Conservation (phyloP, 176 grass and related monocot species). For the Calamus simplicifolius region DNA sequence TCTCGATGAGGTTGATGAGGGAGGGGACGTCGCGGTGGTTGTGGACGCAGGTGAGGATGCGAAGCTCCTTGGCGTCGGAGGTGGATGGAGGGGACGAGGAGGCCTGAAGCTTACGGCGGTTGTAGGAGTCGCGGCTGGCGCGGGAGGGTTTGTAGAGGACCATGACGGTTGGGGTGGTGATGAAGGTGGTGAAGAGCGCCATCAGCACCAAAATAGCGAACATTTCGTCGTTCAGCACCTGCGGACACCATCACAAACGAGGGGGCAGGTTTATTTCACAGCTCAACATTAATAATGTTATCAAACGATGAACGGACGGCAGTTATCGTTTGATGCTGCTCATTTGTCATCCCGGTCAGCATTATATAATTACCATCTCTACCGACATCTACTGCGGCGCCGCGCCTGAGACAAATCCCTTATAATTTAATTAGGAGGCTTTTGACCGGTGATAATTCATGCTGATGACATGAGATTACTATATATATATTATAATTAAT, state of each 20-base stretch:
- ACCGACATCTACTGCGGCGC: too few species aligned
- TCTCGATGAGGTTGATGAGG: constrained; percentile 75
- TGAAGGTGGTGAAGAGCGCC: constrained; percentile 84
- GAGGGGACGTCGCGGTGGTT: constrained; percentile 50
- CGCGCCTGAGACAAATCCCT: too few species aligned
- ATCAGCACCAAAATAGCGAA: constrained; percentile 83
- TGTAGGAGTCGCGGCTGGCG: constrained; percentile 3
- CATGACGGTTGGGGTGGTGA: constrained; percentile 77
- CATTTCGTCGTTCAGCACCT: constrained; percentile 81
- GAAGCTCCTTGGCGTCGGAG: constrained; percentile 41
- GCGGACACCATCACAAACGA: neutral
- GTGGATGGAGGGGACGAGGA: constrained; percentile 38
- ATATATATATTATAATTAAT: too few species aligned
- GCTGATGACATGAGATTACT: too few species aligned
- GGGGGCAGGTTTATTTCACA: too few species aligned
- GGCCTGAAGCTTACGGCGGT: constrained; percentile 62
- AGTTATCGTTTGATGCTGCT: too few species aligned
- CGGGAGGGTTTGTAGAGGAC: constrained; percentile 85
- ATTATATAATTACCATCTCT: too few species aligned
- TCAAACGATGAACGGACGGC: too few species aligned
- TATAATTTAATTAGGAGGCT: too few species aligned
- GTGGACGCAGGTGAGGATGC: constrained; percentile 65
- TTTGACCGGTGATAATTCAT: too few species aligned
- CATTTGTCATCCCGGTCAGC: too few species aligned
- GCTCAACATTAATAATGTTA: too few species aligned